These are phyloP conservation scores for Globisporangium echinulatum DNA, from an alignment of 352 stramenopile species.

Conservation along the genomic window DNA sequence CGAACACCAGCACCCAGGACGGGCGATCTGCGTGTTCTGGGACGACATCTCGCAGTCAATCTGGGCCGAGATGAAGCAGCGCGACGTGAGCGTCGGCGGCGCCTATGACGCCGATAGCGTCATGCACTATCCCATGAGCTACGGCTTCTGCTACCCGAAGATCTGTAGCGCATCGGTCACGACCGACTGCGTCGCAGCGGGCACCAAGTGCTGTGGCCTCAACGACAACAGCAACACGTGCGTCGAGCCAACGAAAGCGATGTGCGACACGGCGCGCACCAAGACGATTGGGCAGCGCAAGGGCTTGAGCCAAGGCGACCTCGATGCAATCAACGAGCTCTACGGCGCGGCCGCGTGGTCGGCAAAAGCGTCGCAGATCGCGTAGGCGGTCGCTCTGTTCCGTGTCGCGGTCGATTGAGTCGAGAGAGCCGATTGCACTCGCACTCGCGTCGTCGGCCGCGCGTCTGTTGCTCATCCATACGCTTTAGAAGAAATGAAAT, in stretches of 20 bases:
- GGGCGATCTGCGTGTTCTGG: slow-evolving; percentile 66
- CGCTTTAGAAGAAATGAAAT: no score
- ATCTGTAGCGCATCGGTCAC: slow-evolving; percentile 34
- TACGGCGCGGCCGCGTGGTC: slow-evolving; percentile 27
- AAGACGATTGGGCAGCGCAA: slow-evolving; percentile 63
- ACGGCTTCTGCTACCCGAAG: slow-evolving; percentile 68
- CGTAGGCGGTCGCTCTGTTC: slow-evolving; percentile 1
- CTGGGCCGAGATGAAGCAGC: slow-evolving; percentile 67
- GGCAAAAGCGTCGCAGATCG: slow-evolving; percentile 16
- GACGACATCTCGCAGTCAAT: slow-evolving; percentile 66
- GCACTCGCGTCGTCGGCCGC: no score
- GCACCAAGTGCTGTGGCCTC: slow-evolving; percentile 65
- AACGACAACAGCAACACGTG: slow-evolving; percentile 57
- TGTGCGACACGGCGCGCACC: slow-evolving; percentile 53
- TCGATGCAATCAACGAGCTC: slow-evolving; percentile 39
- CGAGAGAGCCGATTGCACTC: no score
- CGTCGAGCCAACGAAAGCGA: slow-evolving; percentile 40
- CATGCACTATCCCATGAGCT: slow-evolving; percentile 77
- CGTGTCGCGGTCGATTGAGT: neutral
- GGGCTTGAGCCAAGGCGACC: slow-evolving; percentile 36
- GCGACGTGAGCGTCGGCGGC: slow-evolving; percentile 56
- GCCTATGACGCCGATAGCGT: slow-evolving; percentile 64
- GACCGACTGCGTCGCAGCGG: slow-evolving; percentile 40
- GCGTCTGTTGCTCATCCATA: no score
- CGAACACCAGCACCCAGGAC: slow-evolving; percentile 74